Evolutionary conservation across 139 green algal species (phyloP), one percentile per base, ranked within the genome.

Genomic region (Edaphochlamys debaryana): DNA sequence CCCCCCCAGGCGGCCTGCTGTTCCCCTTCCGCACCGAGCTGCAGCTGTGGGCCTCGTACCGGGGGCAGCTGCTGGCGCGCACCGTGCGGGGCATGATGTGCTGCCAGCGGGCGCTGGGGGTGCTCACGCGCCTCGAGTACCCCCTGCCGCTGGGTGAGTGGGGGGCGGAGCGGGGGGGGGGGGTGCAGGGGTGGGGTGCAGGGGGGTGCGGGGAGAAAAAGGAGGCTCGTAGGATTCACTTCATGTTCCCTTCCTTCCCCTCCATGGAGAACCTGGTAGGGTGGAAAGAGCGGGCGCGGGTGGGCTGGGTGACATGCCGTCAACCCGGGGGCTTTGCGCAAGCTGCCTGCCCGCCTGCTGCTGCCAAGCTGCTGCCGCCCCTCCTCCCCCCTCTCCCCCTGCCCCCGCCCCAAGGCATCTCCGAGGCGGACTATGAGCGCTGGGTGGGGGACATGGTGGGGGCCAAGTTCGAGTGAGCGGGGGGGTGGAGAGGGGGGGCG

Each of bases 391-490:
- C 34, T 4, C 34, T 27, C 2, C 34, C 3, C 29, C 34, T 42
- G 34, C n/a, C n/a, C 13, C 52, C 52, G 52, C 52, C 19, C 52
- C 52, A 63, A 82, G 76, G 77, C 42, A 84, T 84, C 66, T 58
- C 64, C 9, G 77, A 84, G 1, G 32, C 38, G 19, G 66, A 89
- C 42, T 70, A 84, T 48, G 69, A 84, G 34, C 67, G 67, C 34
- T 88, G 85, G 83, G 48, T 87, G 40, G 70, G 86, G 25, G 50
- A 70, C 37, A 84, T 97, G 37, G 89, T 92, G n/a, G 74, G 80
- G 29, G 71, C 79, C 48, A 97, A 97, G 87, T 97, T 94, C 86
- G 88, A 87, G n/a, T n/a, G n/a, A n/a, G n/a, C n/a, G n/a, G n/a
- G n/a, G n/a, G n/a, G n/a, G n/a, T n/a, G n/a, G n/a, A n/a, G n/a